These are phyloP conservation scores for Chlorella sp. DNA, from an alignment of 139 green algal genomes.

Conservation along the genomic window DNA sequence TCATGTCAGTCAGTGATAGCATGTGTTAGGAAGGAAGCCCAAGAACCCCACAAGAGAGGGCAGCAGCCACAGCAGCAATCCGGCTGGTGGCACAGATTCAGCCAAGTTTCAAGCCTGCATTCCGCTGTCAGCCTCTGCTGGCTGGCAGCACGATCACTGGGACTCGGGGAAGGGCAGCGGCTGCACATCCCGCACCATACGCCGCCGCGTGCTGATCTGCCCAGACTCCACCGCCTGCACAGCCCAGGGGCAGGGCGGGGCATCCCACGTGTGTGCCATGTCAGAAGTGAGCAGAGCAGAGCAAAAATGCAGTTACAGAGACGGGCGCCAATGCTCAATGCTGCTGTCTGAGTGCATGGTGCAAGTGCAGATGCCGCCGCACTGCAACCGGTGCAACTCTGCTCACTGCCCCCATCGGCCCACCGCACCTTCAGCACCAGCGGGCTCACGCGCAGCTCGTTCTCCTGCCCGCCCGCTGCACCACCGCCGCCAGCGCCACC, in stretches of 20 bases:
- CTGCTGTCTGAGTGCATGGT: neutral
- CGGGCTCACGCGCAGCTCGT: slow-evolving; percentile 12
- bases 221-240: slow-evolving; percentile 25
- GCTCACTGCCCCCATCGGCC: neutral
- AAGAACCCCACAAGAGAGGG: no score
- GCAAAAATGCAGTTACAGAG: neutral
- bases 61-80: no score
- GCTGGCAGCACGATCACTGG: neutral
- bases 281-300: neutral
- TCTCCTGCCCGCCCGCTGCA: neutral
- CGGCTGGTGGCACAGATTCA: no score
- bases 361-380: neutral
- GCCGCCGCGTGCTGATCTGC: slow-evolving; percentile 29
- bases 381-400: neutral
- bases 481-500: neutral
- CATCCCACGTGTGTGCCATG: neutral
- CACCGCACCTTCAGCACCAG: slow-evolving; percentile 13
- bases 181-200: slow-evolving; percentile 16
- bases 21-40: no score
- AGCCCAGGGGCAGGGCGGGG: neutral
- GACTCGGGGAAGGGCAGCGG: slow-evolving; percentile 15
- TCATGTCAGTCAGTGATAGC: no score
- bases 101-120: no score
- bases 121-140: no score
- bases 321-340: neutral